Percentiles rank a stretch among this genome's conserved stretches.
Evolutionary conservation across 148 eudicot species (phyloP).

Genomic region (Agrostemma githago): DNA sequence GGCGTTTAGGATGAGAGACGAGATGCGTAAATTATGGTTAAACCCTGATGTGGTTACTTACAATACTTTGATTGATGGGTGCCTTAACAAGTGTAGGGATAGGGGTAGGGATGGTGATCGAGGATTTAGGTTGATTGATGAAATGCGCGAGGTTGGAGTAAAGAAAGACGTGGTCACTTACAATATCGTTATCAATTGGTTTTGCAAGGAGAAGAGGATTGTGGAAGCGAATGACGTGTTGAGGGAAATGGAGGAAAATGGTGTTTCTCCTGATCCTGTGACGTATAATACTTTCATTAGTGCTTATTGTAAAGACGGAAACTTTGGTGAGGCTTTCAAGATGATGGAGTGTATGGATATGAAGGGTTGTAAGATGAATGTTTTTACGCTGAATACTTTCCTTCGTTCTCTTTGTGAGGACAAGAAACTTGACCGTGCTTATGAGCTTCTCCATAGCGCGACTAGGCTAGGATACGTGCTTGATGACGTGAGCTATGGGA

Average conservation of each 20-base stretch:
- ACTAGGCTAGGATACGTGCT: conserved; percentile 53
- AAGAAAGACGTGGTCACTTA: conserved; percentile 23
- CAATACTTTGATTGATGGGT: conserved; percentile 65
- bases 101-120: conserved; percentile 44
- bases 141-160: conserved; percentile 55
- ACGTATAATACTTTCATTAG: conserved; percentile 76
- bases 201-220: conserved; percentile 56
- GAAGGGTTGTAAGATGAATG: conserved; percentile 71
- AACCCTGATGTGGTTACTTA: conserved; percentile 18
- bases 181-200: conserved; percentile 47
- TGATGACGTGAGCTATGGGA: conserved; percentile 79
- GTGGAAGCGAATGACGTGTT: conserved; percentile 45
- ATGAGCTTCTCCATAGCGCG: conserved; percentile 39
- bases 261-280: conserved; percentile 50
- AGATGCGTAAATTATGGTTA: conserved; percentile 56
- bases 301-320: conserved; percentile 57
- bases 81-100: conserved; percentile 28
- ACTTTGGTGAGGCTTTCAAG: conserved; percentile 54
- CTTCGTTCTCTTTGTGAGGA: conserved; percentile 62
- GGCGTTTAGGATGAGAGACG: conserved; percentile 46
- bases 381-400: conserved; percentile 53
- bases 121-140: conserved; percentile 19
- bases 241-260: conserved; percentile 51
- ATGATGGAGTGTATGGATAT: conserved; percentile 55
- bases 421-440: conserved; percentile 50